A percentile compares a stretch with the other conserved stretches of the same genome.
These are phyloP conservation scores for Gautieria morchelliformis DNA, from an alignment of 768 basidiomycete genomes.

Conservation along the genomic window DNA sequence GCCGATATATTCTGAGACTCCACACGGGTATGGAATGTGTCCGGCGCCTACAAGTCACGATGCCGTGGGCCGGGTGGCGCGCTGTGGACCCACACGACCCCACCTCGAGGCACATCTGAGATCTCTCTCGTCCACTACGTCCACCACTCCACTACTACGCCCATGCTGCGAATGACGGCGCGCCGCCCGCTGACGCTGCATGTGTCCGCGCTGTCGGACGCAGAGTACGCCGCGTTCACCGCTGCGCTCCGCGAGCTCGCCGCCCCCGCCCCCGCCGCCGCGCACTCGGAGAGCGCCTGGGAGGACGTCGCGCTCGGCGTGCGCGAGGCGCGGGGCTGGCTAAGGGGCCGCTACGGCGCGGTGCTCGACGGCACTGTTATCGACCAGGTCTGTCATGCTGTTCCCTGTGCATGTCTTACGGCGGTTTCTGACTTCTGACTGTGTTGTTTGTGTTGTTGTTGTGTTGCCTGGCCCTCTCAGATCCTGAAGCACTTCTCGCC, in stretches of 20 bases:
- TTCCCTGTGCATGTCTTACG: too few species aligned
- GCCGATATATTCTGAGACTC: too few species aligned
- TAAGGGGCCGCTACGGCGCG: conserved; percentile 54
- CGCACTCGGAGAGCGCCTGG: conserved; percentile 45
- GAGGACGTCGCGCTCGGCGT: conserved; percentile 44
- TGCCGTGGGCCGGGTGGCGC: too few species aligned
- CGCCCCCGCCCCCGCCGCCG: conserved; percentile 17
- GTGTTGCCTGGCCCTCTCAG: conserved; percentile 31
- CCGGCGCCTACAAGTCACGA: too few species aligned
- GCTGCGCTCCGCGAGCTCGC: conserved; percentile 44
- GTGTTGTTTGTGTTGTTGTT: too few species aligned
- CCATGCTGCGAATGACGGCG: neutral
- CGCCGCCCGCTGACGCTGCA: conserved; percentile 54
- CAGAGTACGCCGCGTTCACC: conserved; percentile 63
- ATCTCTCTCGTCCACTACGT: too few species aligned
- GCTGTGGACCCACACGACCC: too few species aligned
- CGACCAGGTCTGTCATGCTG: conserved; percentile 51
- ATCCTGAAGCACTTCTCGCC: conserved; percentile 60
- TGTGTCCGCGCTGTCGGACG: conserved; percentile 64
- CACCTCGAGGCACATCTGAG: too few species aligned
- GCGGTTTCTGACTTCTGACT: too few species aligned
- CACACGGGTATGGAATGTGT: too few species aligned
- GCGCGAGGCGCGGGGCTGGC: conserved; percentile 67
- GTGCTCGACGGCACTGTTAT: conserved; percentile 41
- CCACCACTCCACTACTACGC: too few species aligned